These are phyloP conservation scores for Pythium folliculosum DNA, from an alignment of 352 stramenopile genomes.

Conservation along the genomic window DNA sequence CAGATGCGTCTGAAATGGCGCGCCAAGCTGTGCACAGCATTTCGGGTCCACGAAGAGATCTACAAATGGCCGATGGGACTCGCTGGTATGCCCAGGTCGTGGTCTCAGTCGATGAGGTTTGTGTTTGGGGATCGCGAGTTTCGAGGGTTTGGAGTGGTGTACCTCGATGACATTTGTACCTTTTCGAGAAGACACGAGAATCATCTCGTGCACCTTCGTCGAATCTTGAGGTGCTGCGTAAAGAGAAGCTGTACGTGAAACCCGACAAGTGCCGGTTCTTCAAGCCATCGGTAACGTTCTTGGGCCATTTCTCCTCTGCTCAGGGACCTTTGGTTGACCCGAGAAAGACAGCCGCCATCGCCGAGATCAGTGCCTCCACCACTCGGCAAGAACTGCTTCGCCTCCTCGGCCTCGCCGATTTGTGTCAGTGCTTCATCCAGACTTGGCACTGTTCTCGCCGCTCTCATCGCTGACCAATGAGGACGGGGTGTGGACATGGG, in stretches of 20 bases:
- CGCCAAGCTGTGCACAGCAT: background rate
- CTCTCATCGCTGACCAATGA: background rate
- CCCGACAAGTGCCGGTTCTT: constrained; percentile 2
- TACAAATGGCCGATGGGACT: constrained; percentile 2
- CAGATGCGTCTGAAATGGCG: no score
- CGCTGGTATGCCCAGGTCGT: background rate
- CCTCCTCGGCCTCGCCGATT: background rate
- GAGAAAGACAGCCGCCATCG: background rate
- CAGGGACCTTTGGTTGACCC: background rate
- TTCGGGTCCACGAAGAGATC: background rate
- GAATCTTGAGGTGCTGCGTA: background rate
- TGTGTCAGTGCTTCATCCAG: background rate
- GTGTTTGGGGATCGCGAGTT: constrained; percentile 6
- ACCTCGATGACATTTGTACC: constrained; percentile 9
- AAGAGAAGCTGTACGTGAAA: constrained; percentile 2
- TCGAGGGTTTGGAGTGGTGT: constrained; percentile 1
- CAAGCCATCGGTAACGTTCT: background rate
- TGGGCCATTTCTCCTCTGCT: background rate
- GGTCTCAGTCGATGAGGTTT: background rate
- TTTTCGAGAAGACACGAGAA: background rate
- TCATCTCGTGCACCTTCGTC: background rate
- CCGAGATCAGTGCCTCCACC: background rate
- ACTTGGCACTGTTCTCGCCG: background rate
- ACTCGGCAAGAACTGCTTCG: background rate
- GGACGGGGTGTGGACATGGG: constrained; percentile 4